These are phyloP conservation scores for Backusella sp. DNA, from an alignment of 192 early-diverging fungal genomes.

Conservation along the genomic window DNA sequence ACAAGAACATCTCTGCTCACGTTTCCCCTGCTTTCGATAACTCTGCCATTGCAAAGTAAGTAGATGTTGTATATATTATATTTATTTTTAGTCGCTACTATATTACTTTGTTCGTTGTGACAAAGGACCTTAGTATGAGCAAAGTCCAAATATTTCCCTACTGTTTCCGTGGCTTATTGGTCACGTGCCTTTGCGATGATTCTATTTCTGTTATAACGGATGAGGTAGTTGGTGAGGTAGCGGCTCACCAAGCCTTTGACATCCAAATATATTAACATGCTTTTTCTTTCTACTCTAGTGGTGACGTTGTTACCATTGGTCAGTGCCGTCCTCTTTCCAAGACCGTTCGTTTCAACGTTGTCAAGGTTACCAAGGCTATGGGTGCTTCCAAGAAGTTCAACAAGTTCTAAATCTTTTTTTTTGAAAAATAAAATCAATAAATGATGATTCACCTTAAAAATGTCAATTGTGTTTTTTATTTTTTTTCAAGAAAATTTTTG, in stretches of 20 bases:
- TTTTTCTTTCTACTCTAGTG: slow-evolving; percentile 37
- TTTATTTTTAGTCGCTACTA: slow-evolving; percentile 7
- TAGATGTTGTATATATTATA: background rate
- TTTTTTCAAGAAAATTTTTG: background rate
- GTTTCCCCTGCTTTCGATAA: slow-evolving; percentile 92
- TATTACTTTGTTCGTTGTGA: slow-evolving; percentile 20
- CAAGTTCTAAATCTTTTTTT: slow-evolving; percentile 74
- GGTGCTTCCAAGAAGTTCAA: slow-evolving; percentile 79
- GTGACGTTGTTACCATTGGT: slow-evolving; percentile 95
- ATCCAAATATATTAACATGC: slow-evolving; percentile 4
- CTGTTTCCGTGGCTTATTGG: background rate
- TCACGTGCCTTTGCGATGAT: slow-evolving; percentile 8
- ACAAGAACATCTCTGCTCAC: slow-evolving; percentile 99
- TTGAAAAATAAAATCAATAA: background rate
- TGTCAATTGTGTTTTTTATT: background rate
- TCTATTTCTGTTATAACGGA: slow-evolving; percentile 9
- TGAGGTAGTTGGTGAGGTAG: slow-evolving; percentile 44
- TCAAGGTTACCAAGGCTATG: slow-evolving; percentile 91
- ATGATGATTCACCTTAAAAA: background rate
- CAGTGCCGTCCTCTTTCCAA: slow-evolving; percentile 99
- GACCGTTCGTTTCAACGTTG: slow-evolving; percentile 99
- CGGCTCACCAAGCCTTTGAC: slow-evolving; percentile 44
- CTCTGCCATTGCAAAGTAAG: slow-evolving; percentile 42
- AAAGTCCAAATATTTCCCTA: background rate
- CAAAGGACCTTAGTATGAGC: slow-evolving; percentile 13